Evolutionary conservation across 371 early-diverging fungal genomes (phyloP).

Genomic region (Circinella minor): DNA sequence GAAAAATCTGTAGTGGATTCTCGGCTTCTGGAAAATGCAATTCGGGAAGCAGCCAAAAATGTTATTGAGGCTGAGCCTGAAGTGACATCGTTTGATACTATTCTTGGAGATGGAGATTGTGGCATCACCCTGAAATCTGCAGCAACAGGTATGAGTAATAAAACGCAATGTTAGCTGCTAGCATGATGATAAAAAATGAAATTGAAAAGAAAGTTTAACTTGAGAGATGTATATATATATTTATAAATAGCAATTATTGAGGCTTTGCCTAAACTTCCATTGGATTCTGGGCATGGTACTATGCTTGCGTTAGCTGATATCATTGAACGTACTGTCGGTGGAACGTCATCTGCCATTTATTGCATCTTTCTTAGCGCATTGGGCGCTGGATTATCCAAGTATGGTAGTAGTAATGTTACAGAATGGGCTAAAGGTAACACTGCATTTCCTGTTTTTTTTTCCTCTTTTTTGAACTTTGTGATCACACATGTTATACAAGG

Average conservation of each 20-base stretch:
- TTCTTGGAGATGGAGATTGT: conserved; percentile 87
- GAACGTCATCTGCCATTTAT: conserved; percentile 79
- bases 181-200: no score
- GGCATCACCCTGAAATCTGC: conserved; percentile 75
- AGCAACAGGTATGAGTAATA: conserved; percentile 42
- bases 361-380: conserved; percentile 79
- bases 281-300: conserved; percentile 30
- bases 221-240: no score
- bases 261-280: conserved; percentile 21
- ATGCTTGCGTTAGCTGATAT: conserved; percentile 57
- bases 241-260: conserved; percentile 36
- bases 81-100: conserved; percentile 71
- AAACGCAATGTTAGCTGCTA: no score
- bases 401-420: conserved; percentile 1
- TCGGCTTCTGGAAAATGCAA: conserved; percentile 24
- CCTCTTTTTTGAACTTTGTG: no score
- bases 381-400: conserved; percentile 45
- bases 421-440: conserved; percentile 26
- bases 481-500: no score
- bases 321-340: conserved; percentile 77
- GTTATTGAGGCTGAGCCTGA: conserved; percentile 72
- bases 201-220: no score
- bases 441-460: no score
- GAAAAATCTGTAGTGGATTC: not conserved
- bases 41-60: conserved; percentile 55